These are phyloP conservation scores for Isatis lusitanica DNA, from an alignment of 441 rosid genomes.

Conservation along the genomic window DNA sequence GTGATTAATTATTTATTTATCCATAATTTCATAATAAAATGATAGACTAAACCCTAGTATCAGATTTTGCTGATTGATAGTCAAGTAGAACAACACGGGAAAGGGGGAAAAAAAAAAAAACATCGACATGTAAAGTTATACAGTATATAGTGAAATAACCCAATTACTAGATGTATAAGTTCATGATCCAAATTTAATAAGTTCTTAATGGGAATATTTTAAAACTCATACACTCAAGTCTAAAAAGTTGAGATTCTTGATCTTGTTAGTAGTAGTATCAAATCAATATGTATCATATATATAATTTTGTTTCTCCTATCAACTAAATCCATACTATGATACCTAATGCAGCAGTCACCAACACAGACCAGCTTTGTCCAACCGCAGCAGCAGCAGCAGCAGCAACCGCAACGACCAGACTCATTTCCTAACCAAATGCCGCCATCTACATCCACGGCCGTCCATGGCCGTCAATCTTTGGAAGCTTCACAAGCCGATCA, in stretches of 20 bases:
- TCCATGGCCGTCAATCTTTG: conserved; percentile 38
- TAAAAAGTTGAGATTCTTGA: not conserved
- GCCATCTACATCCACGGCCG: conserved; percentile 47
- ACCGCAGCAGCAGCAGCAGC: conserved; percentile 46
- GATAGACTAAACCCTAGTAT: not conserved
- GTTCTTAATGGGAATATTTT: not conserved
- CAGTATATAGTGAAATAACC: not conserved
- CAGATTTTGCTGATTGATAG: not conserved
- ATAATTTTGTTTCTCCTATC: not conserved
- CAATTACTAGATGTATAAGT: not conserved
- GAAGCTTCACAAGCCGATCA: conserved; percentile 55
- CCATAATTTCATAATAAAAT: not conserved
- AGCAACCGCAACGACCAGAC: conserved; percentile 45
- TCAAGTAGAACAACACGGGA: not conserved
- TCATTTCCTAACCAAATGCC: conserved; percentile 45
- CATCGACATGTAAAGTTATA: not conserved
- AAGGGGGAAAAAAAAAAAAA: not conserved
- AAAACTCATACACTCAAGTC: not conserved
- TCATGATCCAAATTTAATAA: not conserved
- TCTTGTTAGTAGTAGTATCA: not conserved
- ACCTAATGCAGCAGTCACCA: conserved; percentile 15
- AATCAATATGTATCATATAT: not conserved
- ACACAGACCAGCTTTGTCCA: conserved; percentile 29
- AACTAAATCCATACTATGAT: conserved; percentile 13
- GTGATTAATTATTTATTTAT: conserved; percentile 2